Base-by-base conservation (phyloP, 208 protist genomes). In the Leishmania braziliensis region DNA sequence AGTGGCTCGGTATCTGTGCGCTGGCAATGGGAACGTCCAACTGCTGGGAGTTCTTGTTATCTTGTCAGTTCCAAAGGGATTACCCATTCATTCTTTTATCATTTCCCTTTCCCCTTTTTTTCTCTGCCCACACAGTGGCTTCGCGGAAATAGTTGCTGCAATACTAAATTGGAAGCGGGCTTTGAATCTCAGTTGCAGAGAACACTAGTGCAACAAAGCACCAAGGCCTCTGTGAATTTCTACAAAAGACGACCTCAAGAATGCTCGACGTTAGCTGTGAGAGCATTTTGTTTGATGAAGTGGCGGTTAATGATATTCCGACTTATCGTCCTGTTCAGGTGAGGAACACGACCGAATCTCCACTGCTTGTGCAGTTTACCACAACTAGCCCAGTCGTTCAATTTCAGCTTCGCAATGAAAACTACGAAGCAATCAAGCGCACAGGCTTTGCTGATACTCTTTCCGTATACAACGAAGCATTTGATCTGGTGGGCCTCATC, bases 291-390 rank as follows among this genome's bases (percentile, higher is more conserved):
- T 92, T 96, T 86, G 92, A 88, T 33, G 90, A 91, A 39, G 79
- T 93, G 9, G 92, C 91, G 2, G 88, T 96, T 20, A 94, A 96
- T 78, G 91, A 94, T 77, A 84, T 89, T 43, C 90, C 92, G 10
- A 68, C 81, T 3, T 94, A 96, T 82, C 85, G 88, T 36, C 77
- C 71, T 0, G 70, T 96, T 58, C 75, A 85, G 6, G 70, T 96
- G 3, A 54, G 79, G 20, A 96, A 93, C 73, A 86, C 62, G 18
- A 84, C 88, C 14, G 51, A 79, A 6, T 78, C 84, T 23, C 58
- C 84, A 8, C 16, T 94, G 8, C 79, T 80, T 3, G 82, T 96
- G 16, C 84, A 86, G 18, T 58, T 96, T 5, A 79, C 89, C 8
- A 23, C 87, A 2, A 90, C 81, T 20, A 87, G 78, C 26, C 71